Conservation (phyloP, 2,329 filamentous ascomycete species). For the Anthostomella pinea region DNA sequence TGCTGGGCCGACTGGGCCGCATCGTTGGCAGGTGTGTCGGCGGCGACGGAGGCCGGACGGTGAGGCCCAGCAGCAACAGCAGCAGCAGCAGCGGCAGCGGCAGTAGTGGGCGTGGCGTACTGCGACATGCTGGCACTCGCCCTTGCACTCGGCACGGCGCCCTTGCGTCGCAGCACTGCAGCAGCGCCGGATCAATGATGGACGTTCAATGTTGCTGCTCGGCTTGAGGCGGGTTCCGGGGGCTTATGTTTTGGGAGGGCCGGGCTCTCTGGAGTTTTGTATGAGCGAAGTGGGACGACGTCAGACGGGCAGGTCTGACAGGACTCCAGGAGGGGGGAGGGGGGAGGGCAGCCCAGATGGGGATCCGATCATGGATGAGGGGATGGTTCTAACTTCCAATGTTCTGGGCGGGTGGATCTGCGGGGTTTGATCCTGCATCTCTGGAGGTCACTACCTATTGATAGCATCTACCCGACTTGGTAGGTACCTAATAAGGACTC, state of each 20-base stretch:
- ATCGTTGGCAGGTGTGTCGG: too few species aligned
- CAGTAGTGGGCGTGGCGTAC: slow-evolving; percentile 15
- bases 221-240: slow-evolving; percentile 35
- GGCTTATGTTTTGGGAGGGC: slow-evolving; percentile 22
- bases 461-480: too few species aligned
- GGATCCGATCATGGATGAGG: slow-evolving; percentile 1
- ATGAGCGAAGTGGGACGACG: slow-evolving; percentile 8
- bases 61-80: too few species aligned
- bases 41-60: slow-evolving; percentile 14
- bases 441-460: too few species aligned
- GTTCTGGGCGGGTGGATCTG: too few species aligned
- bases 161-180: slow-evolving; percentile 1
- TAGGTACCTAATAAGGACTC: too few species aligned
- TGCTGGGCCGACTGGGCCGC: slow-evolving; percentile 39
- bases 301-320: background rate
- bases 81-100: slow-evolving; percentile 5
- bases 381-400: background rate
- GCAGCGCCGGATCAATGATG: slow-evolving; percentile 3
- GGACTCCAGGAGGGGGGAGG: too few species aligned
- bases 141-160: too few species aligned
- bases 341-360: too few species aligned
- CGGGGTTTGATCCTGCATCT: too few species aligned
- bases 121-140: slow-evolving; percentile 17
- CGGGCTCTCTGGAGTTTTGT: slow-evolving; percentile 7
- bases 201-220: slow-evolving; percentile 17